Conservation (phyloP, 257 asterid species). For the Striga asiatica region DNA sequence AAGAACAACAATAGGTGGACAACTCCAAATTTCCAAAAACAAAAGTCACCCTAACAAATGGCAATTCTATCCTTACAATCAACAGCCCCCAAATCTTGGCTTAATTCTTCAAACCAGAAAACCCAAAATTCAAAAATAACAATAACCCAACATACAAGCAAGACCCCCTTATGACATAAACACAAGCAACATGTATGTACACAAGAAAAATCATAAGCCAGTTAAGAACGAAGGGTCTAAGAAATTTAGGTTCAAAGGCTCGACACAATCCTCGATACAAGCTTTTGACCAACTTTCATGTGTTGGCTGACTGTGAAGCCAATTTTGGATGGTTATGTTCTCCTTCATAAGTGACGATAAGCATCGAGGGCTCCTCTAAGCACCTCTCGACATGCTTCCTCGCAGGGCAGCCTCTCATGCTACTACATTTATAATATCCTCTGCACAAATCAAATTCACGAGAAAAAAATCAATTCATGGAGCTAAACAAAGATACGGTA, state of each 20-base stretch:
- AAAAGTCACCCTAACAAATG: no score
- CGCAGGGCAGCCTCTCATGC: slow-evolving; percentile 97
- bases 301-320: slow-evolving; percentile 57
- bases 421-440: slow-evolving; percentile 95
- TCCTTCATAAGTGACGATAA: slow-evolving; percentile 87
- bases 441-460: slow-evolving; percentile 33
- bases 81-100: neutral
- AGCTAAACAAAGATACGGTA: no score
- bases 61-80: neutral
- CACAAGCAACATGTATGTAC: slow-evolving; percentile 18
- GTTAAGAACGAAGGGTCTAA: neutral
- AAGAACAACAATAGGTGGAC: neutral
- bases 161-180: neutral
- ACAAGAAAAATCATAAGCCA: slow-evolving; percentile 7
- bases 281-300: slow-evolving; percentile 19
- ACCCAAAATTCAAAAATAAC: slow-evolving; percentile 5
- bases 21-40: neutral
- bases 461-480: slow-evolving; percentile 13
- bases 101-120: neutral
- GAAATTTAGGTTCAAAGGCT: neutral
- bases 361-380: slow-evolving; percentile 87
- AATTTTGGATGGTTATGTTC: slow-evolving; percentile 81
- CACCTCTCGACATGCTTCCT: slow-evolving; percentile 92
- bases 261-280: neutral
- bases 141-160: slow-evolving; percentile 7